phyloP scores from a whole-genome alignment of 352 stramenopile species.

The Globisporangium middletonii region DNA sequence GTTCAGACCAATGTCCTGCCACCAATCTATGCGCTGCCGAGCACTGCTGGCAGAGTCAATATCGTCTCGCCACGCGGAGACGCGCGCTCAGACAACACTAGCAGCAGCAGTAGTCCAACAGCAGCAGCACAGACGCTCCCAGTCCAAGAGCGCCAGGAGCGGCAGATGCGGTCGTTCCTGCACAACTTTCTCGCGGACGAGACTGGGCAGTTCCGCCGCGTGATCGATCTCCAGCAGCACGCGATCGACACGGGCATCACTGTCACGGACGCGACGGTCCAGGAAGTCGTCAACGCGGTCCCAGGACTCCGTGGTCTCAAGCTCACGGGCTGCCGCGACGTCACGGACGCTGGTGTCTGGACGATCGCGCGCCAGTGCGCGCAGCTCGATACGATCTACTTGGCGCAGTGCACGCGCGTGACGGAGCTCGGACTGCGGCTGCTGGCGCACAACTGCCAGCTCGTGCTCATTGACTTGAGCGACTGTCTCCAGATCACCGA shows the following conservation, averaged over 20 bases:
- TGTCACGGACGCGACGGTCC: constrained; percentile 87
- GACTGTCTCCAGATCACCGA: constrained; percentile 86
- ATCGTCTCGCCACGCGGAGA: neutral
- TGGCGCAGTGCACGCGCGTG: constrained; percentile 69
- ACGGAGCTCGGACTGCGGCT: constrained; percentile 88
- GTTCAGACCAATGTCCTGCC: constrained; percentile 9
- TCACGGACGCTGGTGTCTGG: constrained; percentile 90
- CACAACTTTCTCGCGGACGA: constrained; percentile 88
- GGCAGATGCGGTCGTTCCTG: constrained; percentile 87
- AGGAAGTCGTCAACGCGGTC: constrained; percentile 83
- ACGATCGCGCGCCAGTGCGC: constrained; percentile 75
- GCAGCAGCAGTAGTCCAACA: neutral
- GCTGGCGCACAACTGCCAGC: constrained; percentile 81
- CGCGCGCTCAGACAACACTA: neutral
- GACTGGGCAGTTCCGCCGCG: constrained; percentile 52
- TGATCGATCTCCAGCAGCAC: constrained; percentile 85
- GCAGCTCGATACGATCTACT: constrained; percentile 63
- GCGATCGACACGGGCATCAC: constrained; percentile 77
- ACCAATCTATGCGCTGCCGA: constrained; percentile 12
- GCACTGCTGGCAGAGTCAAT: neutral
- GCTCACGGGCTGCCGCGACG: constrained; percentile 52
- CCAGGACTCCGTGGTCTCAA: constrained; percentile 59
- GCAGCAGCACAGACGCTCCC: constrained; percentile 16
- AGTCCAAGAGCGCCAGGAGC: constrained; percentile 53
- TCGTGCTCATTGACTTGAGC: constrained; percentile 80